Evolutionary conservation across 495 filamentous ascomycete species (phyloP), one percentile per base, ranked within the genome.

Genomic region (Penicillium psychrofluorescens): DNA sequence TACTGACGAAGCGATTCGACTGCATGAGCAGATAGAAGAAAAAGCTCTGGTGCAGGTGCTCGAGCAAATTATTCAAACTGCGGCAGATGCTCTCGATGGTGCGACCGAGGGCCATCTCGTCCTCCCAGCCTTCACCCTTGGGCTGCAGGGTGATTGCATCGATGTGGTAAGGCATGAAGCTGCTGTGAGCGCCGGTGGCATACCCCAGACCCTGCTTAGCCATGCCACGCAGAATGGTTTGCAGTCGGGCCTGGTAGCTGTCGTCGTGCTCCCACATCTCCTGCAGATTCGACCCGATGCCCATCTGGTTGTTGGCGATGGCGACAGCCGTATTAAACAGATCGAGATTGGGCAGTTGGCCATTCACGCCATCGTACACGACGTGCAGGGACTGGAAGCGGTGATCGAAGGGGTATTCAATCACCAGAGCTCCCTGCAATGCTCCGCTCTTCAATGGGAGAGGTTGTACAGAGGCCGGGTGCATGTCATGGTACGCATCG

Each of bases 1-100:
- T 98, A 62, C 91, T 96, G 43, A 97, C 94, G 62, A 97, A 98
- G 7, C 90, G 79, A 41, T 92, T 84, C 12, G 81, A 74, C 42
- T 88, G 83, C 78, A 98, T 89, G 12, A 98, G 78, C 16, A 98
- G 69, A 62, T 98, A 98, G 68, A 98, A 97, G 75, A 98, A 98
- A 75, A 97, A 98, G 58, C 88, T 95, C 71, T 98, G 92, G 57
- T 98, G 92, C 48, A 98, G 78, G 61, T 97, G 90, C 66, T 98
- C 92, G 11, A 98, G 75, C 41, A 98, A 66, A 58, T 98, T 98
- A 66, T 98, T 98, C 62, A 98, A 67, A 54, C 87, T 94, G 44
- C 92, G 75, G 55, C 90, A 94, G 8, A 90, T 72, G 58, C 88
- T 85, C 64, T 98, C 92, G 2, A 97, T 74, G 0, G 89, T 85